These are phyloP conservation scores for Breviolum minutum DNA, from an alignment of 73 alveolate genomes.

Conservation along the genomic window DNA sequence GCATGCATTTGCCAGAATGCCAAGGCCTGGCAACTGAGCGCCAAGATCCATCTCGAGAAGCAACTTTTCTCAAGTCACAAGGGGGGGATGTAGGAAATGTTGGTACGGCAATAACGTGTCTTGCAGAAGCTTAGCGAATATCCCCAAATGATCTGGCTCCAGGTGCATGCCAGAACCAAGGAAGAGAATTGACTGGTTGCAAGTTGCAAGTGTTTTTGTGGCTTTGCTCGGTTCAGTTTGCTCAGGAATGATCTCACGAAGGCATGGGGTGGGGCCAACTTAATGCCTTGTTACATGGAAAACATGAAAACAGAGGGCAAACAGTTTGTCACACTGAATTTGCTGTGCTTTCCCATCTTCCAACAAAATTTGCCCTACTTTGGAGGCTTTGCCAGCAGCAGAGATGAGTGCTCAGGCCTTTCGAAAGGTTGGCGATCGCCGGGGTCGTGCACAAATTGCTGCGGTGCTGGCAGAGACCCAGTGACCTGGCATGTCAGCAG, in stretches of 20 bases:
- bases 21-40: conserved; percentile 67
- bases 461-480: conserved; percentile 83
- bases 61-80: neutral
- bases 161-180: too few relatives aligned
- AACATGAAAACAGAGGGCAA: too few relatives aligned
- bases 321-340: neutral
- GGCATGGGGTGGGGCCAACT: neutral
- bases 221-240: neutral
- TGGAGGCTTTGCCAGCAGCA: conserved; percentile 71
- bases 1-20: too few relatives aligned
- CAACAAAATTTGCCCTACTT: neutral
- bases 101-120: too few relatives aligned
- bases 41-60: conserved; percentile 57
- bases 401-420: conserved; percentile 53
- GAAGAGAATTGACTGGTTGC: too few relatives aligned
- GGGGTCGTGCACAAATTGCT: conserved; percentile 76
- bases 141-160: too few relatives aligned
- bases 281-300: neutral
- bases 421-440: conserved; percentile 72
- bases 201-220: too few relatives aligned
- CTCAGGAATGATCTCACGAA: conserved; percentile 44
- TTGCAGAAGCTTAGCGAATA: too few relatives aligned
- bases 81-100: too few relatives aligned
- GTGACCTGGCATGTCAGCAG: neutral
- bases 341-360: neutral